phyloP scores from a whole-genome alignment of 495 filamentous ascomycete genomes.

The Hypoxylon trugodes region DNA sequence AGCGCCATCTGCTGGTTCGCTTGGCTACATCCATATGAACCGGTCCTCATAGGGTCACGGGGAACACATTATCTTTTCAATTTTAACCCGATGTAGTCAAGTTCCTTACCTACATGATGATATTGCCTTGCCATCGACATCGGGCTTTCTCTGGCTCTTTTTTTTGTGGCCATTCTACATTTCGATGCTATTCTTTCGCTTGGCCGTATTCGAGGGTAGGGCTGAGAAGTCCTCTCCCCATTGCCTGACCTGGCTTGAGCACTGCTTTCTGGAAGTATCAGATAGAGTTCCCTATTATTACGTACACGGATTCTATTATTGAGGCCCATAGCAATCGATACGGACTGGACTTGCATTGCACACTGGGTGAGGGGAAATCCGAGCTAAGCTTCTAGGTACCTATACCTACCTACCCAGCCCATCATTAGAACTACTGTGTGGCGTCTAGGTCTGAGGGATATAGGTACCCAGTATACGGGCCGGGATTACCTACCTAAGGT shows the following conservation, averaged over 20 bases:
- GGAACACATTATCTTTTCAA: conserved; percentile 1
- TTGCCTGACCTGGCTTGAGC: conserved; percentile 14
- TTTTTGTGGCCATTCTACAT: conserved; percentile 7
- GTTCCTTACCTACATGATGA: conserved; percentile 17
- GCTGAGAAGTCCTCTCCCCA: conserved; percentile 1
- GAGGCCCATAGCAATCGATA: conserved; percentile 8
- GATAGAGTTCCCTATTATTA: conserved; percentile 24
- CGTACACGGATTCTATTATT: conserved; percentile 12
- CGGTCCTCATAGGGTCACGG: not conserved
- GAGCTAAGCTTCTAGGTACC: conserved; percentile 4
- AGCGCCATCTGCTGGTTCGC: not conserved
- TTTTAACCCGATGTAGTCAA: conserved; percentile 23
- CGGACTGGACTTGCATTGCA: not conserved
- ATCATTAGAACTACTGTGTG: conserved; percentile 7
- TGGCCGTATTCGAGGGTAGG: conserved; percentile 9
- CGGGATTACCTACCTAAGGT: not conserved
- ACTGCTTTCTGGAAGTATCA: conserved; percentile 24
- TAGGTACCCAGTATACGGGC: too few species aligned
- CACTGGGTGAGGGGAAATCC: conserved; percentile 6
- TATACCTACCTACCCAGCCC: too few species aligned
- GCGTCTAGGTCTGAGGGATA: conserved; percentile 2
- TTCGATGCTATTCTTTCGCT: not conserved
- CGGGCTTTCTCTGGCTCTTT: not conserved
- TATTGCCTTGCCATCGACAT: conserved; percentile 9
- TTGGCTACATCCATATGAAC: not conserved